Conservation (phyloP, 1,139 yeast genomes). For the Taiozyma onychis region DNA sequence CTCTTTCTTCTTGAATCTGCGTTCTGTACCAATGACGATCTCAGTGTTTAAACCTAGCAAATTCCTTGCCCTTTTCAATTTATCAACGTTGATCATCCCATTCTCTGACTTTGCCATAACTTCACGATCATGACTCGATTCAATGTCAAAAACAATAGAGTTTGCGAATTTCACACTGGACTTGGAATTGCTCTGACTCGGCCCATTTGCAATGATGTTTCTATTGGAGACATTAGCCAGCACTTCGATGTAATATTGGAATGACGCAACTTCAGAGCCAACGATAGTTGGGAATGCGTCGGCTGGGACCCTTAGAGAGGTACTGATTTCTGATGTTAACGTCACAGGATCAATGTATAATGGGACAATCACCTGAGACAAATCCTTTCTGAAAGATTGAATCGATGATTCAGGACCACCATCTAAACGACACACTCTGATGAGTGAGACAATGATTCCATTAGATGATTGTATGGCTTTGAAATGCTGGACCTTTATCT, state of each 20-base stretch:
- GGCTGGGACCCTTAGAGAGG: conserved; percentile 68
- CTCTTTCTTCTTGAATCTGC: conserved; percentile 10
- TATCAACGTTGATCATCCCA: conserved; percentile 71
- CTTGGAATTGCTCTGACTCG: conserved; percentile 17
- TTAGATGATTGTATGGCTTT: conserved; percentile 66
- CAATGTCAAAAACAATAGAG: conserved; percentile 34
- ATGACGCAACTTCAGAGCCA: conserved; percentile 68
- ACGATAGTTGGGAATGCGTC: conserved; percentile 84
- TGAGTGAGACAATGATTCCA: conserved; percentile 75
- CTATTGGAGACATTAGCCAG: conserved; percentile 61
- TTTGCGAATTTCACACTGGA: conserved; percentile 27
- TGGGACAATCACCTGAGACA: conserved; percentile 73
- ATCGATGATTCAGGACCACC: conserved; percentile 57
- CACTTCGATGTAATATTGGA: conserved; percentile 82
- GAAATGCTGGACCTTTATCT: conserved; percentile 60
- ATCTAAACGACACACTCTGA: conserved; percentile 74
- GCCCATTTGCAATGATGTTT: conserved; percentile 25
- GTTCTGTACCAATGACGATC: conserved; percentile 65
- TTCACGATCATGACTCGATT: conserved; percentile 22
- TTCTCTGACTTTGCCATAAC: conserved; percentile 19
- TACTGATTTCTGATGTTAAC: conserved; percentile 50
- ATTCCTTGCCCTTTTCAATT: conserved; percentile 64
- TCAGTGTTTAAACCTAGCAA: conserved; percentile 77
- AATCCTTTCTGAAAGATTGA: conserved; percentile 80
- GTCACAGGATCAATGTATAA: conserved; percentile 70